Base-by-base conservation (phyloP, 257 asterid genomes). In the Lavandula angustifolia region DNA sequence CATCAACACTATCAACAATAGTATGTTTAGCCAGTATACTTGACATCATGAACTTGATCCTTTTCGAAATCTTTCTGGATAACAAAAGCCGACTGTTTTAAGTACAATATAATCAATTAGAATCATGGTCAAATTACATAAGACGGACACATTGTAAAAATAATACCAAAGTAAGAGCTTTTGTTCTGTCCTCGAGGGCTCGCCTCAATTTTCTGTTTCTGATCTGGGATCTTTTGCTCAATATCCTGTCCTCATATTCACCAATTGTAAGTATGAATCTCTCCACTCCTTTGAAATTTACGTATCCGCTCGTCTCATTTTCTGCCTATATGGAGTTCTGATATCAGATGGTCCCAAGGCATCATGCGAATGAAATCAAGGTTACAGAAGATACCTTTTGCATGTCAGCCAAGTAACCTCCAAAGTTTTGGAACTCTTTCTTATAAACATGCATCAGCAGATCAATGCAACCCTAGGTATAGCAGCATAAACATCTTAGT, bases 381-480 rank as follows among this genome's bases (percentile, higher is more conserved):
- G 16, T 68, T 44, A 14, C 12, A 47, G 43, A 11, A 55, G 31
- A 13, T 41, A 85, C 92, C 85, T 57, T 31, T 48, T 74, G 57
- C 65, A 67, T 71, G 74, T 86, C 85, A 10, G 79, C 80, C 73
- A 86, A 68, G 62, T 80, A 80, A 10, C 90, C 94, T 48, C 95
- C 91, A 18, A 80, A 59, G 17, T 70, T 72, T 31, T n/a, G 68
- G 68, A 86, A 81, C 62, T 84, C 88, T 4, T 70, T 60, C 77
- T 75, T 81, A 32, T 86, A 86, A 0, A 86, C 87, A 70, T 80
- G 74, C 58, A 81, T 66, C 53, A 86, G 62, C 61, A 86, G 60
- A 61, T 81, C 83, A 6, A 84, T 46, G 7, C 85, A 84, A 4
- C 80, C 78, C 94, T 85, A 4, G 78, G 11, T 34, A 40, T 29